Conservation (phyloP, 2,329 filamentous ascomycete genomes). For the Thermomyces lanuginosus region DNA sequence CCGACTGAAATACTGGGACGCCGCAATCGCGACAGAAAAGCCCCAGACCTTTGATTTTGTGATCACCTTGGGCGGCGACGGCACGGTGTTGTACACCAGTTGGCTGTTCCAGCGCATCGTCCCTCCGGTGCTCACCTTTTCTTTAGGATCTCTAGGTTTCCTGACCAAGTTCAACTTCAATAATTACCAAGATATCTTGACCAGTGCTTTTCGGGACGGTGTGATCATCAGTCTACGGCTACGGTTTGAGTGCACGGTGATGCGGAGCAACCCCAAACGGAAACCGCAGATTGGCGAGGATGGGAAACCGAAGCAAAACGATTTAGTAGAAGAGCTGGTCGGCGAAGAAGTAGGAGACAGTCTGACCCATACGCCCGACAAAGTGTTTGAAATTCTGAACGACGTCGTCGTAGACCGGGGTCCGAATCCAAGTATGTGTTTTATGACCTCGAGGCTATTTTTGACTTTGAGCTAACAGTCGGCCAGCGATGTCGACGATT, state of each 20-base stretch:
- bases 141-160: constrained; percentile 82
- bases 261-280: constrained; percentile 42
- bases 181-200: constrained; percentile 52
- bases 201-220: constrained; percentile 59
- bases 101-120: constrained; percentile 96
- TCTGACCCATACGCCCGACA: constrained; percentile 69
- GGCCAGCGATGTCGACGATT: constrained; percentile 66
- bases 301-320: constrained; percentile 28
- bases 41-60: constrained; percentile 90
- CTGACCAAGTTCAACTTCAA: constrained; percentile 92
- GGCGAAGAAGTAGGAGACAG: constrained; percentile 72
- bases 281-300: constrained; percentile 10
- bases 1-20: constrained; percentile 68
- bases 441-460: background rate
- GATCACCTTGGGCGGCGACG: constrained; percentile 81
- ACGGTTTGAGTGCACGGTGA: constrained; percentile 83
- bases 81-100: constrained; percentile 90
- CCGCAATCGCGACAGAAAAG: constrained; percentile 55
- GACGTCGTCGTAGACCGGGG: constrained; percentile 93
- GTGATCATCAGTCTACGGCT: constrained; percentile 76
- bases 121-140: constrained; percentile 81
- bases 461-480: constrained; percentile 7
- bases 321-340: constrained; percentile 78
- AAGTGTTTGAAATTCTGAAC: constrained; percentile 80
- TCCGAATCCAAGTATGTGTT: constrained; percentile 67